These are phyloP conservation scores for Alternaria longipes DNA, from an alignment of 2,329 filamentous ascomycete species.

Conservation along the genomic window DNA sequence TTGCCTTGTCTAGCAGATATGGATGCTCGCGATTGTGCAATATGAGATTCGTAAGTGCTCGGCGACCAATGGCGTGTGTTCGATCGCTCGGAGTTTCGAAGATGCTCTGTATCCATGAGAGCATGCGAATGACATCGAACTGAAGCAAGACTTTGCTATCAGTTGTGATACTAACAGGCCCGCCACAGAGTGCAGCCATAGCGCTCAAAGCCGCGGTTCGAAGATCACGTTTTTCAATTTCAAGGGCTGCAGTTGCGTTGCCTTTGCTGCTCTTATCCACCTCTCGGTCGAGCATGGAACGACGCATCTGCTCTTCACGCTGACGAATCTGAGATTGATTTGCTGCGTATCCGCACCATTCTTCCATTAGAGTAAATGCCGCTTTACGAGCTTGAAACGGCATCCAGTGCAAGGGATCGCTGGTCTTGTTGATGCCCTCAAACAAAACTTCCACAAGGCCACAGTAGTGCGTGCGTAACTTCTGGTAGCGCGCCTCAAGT, in stretches of 20 bases:
- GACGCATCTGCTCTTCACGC: constrained; percentile 86
- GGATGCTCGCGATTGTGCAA: constrained; percentile 88
- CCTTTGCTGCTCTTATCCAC: constrained; percentile 75
- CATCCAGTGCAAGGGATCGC: constrained; percentile 91
- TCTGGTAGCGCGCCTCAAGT: constrained; percentile 93
- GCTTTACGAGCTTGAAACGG: constrained; percentile 96
- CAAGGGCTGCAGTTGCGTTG: constrained; percentile 86
- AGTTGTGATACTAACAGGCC: constrained; percentile 84
- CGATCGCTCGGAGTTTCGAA: constrained; percentile 92
- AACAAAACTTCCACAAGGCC: constrained; percentile 93
- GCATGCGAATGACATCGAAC: constrained; percentile 91
- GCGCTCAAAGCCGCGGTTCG: constrained; percentile 90
- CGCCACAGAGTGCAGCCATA: constrained; percentile 90
- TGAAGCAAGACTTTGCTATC: constrained; percentile 87
- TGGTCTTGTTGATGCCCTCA: constrained; percentile 85
- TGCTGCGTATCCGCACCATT: constrained; percentile 97
- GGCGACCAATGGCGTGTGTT: constrained; percentile 87
- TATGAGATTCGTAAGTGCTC: constrained; percentile 88
- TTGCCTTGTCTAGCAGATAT: constrained; percentile 86
- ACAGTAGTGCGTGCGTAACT: constrained; percentile 90
- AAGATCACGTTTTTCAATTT: constrained; percentile 95
- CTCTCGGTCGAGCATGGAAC: constrained; percentile 83
- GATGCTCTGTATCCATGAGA: constrained; percentile 94
- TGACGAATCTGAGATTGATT: constrained; percentile 84
- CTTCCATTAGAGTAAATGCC: constrained; percentile 95